phyloP scores from a whole-genome alignment of 2,329 filamentous ascomycete genomes.

The Tympanopsis confertula region DNA sequence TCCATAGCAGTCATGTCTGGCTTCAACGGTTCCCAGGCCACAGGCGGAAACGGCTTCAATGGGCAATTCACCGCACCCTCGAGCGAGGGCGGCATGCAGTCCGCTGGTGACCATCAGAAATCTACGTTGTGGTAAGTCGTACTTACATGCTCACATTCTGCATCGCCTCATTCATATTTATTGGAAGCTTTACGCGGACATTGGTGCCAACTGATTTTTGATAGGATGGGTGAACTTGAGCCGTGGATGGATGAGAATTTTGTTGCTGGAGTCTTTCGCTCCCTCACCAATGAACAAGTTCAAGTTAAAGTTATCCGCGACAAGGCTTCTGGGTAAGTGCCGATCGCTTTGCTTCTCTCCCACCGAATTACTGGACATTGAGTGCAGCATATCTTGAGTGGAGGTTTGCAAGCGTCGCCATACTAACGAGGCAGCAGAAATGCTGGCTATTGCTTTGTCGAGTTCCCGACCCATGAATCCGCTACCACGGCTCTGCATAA shows the following conservation, averaged over 20 bases:
- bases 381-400: neutral
- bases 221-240: constrained; percentile 96
- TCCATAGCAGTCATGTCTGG: no score
- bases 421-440: constrained; percentile 46
- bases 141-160: constrained; percentile 1
- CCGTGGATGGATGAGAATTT: constrained; percentile 99
- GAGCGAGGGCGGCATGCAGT: no score
- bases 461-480: constrained; percentile 72
- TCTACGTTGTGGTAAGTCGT: neutral
- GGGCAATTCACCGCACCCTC: no score
- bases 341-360: neutral
- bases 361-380: neutral
- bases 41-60: no score
- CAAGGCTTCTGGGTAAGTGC: constrained; percentile 87
- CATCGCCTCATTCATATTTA: neutral
- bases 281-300: constrained; percentile 82
- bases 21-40: no score
- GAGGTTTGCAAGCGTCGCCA: neutral
- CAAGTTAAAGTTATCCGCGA: constrained; percentile 99
- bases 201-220: constrained; percentile 1
- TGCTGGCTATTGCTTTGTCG: constrained; percentile 96
- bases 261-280: constrained; percentile 81
- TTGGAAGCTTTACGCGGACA: constrained; percentile 4
- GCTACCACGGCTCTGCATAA: constrained; percentile 75
- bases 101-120: no score